These are phyloP conservation scores for Alternaria rosae DNA, from an alignment of 2,329 filamentous ascomycete genomes.

Conservation along the genomic window DNA sequence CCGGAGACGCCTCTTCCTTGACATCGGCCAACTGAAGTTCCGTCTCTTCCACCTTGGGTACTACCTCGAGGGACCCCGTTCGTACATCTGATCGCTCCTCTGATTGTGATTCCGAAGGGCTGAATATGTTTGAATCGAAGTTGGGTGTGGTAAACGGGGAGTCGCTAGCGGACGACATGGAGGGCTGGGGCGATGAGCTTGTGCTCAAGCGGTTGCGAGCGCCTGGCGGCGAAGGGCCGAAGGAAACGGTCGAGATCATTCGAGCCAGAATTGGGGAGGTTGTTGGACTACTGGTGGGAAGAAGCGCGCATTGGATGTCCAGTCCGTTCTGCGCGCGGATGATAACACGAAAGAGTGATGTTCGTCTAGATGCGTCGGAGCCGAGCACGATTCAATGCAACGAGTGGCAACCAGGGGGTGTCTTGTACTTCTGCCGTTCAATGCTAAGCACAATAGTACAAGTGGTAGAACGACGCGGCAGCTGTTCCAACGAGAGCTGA, in stretches of 20 bases:
- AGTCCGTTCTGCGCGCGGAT: slow-evolving; percentile 10
- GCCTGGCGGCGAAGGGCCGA: slow-evolving; percentile 46
- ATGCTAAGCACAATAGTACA: slow-evolving; percentile 15
- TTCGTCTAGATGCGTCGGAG: slow-evolving; percentile 3
- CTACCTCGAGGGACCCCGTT: slow-evolving; percentile 47
- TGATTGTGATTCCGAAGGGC: slow-evolving; percentile 33
- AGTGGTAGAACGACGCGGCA: slow-evolving; percentile 16
- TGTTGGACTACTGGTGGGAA: slow-evolving; percentile 26
- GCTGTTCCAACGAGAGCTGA: slow-evolving; percentile 15
- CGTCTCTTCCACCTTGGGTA: slow-evolving; percentile 64
- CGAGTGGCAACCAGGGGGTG: slow-evolving; percentile 18
- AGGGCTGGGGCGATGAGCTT: slow-evolving; percentile 51
- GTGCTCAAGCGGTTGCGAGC: slow-evolving; percentile 47
- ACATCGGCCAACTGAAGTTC: slow-evolving; percentile 53
- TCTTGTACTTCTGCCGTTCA: slow-evolving; percentile 12
- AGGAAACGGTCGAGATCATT: slow-evolving; percentile 47
- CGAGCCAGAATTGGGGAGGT: slow-evolving; percentile 27
- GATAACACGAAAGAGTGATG: slow-evolving; percentile 12
- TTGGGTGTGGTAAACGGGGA: slow-evolving; percentile 48
- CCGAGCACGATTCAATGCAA: slow-evolving; percentile 10
- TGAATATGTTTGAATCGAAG: slow-evolving; percentile 40
- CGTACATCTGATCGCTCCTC: slow-evolving; percentile 37
- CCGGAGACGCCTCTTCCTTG: slow-evolving; percentile 44
- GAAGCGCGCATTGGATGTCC: slow-evolving; percentile 37
- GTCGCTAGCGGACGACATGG: slow-evolving; percentile 52